Evolutionary conservation across 2,329 filamentous ascomycete genomes (phyloP).

Genomic region (Fusarium scirpi): DNA sequence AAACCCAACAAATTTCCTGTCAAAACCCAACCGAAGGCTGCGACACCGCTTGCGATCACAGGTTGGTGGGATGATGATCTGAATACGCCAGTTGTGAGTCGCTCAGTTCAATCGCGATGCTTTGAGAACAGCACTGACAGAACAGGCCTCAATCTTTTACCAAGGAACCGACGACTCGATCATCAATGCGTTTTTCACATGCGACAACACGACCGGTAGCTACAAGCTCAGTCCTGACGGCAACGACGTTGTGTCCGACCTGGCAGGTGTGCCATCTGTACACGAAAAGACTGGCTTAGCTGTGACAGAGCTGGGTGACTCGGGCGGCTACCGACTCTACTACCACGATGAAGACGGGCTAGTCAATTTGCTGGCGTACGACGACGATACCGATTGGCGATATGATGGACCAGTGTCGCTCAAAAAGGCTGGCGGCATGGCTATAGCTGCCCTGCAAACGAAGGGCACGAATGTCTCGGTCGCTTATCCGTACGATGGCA

Average conservation of each 20-base stretch:
- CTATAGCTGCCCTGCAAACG: slow-evolving; percentile 15
- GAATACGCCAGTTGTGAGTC: slow-evolving; percentile 28
- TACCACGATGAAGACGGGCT: slow-evolving; percentile 35
- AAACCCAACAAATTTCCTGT: slow-evolving; percentile 29
- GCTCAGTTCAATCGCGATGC: accelerated
- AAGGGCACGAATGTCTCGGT: slow-evolving; percentile 34
- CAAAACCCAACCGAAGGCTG: slow-evolving; percentile 20
- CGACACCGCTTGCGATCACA: slow-evolving; percentile 19
- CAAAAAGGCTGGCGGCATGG: slow-evolving; percentile 12
- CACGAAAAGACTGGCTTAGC: slow-evolving; percentile 35
- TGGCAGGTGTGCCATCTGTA: slow-evolving; percentile 19
- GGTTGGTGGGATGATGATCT: slow-evolving; percentile 36
- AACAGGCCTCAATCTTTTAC: slow-evolving; percentile 34
- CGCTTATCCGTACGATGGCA: slow-evolving; percentile 28
- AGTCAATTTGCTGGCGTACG: slow-evolving; percentile 33
- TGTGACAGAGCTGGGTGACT: slow-evolving; percentile 33
- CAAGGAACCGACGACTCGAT: slow-evolving; percentile 21
- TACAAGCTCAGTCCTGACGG: slow-evolving; percentile 22
- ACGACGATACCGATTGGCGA: slow-evolving; percentile 41
- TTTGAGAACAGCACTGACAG: not conserved
- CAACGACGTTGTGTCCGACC: slow-evolving; percentile 20
- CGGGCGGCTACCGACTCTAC: slow-evolving; percentile 34
- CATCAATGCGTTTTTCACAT: slow-evolving; percentile 30
- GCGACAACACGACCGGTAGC: slow-evolving; percentile 29
- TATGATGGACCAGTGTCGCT: slow-evolving; percentile 34